Conservation (phyloP, 352 stramenopile genomes). For the Phytopythium montanum region DNA sequence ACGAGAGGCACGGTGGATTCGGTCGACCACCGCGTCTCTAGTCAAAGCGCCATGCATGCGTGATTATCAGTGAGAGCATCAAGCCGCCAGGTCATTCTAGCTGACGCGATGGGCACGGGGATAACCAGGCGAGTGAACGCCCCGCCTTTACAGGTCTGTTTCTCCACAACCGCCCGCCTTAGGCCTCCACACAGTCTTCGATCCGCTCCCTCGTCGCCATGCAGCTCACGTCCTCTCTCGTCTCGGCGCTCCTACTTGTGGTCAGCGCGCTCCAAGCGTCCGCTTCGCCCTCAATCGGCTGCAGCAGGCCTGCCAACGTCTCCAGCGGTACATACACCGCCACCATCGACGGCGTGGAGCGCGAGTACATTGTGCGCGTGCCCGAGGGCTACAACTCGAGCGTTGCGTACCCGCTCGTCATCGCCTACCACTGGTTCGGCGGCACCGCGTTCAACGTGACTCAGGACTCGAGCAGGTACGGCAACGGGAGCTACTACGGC, state of each 20-base stretch:
- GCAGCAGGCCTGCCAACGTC: slow-evolving; percentile 9
- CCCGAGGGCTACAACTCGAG: slow-evolving; percentile 21
- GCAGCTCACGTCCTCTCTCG: background rate
- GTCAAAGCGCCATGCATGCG: too few relatives aligned
- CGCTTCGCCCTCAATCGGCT: slow-evolving; percentile 11
- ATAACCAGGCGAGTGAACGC: background rate
- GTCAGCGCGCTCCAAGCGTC: slow-evolving; percentile 8
- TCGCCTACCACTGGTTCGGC: slow-evolving; percentile 29
- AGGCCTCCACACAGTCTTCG: too few relatives aligned
- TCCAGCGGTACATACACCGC: slow-evolving; percentile 21
- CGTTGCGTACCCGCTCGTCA: slow-evolving; percentile 19
- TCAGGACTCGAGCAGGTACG: slow-evolving; percentile 21
- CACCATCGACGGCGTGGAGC: slow-evolving; percentile 19
- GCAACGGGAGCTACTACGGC: slow-evolving; percentile 30
- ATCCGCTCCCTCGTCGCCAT: background rate
- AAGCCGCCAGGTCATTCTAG: too few relatives aligned
- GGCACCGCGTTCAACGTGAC: slow-evolving; percentile 22
- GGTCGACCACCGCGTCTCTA: too few relatives aligned
- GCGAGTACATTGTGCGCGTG: slow-evolving; percentile 28
- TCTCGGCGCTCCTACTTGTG: background rate
- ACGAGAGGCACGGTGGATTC: too few relatives aligned
- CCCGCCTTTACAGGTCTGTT: too few relatives aligned
- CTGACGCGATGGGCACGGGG: too few relatives aligned
- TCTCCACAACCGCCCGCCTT: too few relatives aligned
- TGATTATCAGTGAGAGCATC: too few relatives aligned